phyloP scores from a whole-genome alignment of 305 asterid genomes.

The Fraxinus sp. region DNA sequence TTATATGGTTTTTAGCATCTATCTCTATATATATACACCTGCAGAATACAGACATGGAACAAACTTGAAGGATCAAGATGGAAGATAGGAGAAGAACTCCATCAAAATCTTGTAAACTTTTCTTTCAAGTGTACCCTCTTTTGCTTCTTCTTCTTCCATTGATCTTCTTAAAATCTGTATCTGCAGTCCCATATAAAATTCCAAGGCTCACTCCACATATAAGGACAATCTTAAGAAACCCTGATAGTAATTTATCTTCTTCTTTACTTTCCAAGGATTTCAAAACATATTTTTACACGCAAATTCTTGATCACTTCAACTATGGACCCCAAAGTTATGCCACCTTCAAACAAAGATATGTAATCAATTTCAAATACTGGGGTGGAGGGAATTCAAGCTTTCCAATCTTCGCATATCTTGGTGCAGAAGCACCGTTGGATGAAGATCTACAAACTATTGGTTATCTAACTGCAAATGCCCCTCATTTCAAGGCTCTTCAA shows the following conservation, averaged over 20 bases:
- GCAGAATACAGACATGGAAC: background rate
- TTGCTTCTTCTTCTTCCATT: background rate
- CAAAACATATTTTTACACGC: slow-evolving; percentile 41
- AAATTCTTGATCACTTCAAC: slow-evolving; percentile 74
- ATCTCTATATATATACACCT: background rate
- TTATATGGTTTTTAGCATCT: background rate
- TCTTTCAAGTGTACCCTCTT: background rate
- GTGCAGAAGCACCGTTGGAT: slow-evolving; percentile 56
- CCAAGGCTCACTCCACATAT: slow-evolving; percentile 29
- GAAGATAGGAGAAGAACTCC: background rate
- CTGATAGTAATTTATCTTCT: background rate
- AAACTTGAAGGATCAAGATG: background rate
- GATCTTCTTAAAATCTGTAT: slow-evolving; percentile 16
- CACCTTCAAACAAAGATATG: slow-evolving; percentile 56
- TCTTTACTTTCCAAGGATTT: slow-evolving; percentile 14
- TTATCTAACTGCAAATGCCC: slow-evolving; percentile 55
- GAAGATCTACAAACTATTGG: slow-evolving; percentile 33
- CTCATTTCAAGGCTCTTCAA: slow-evolving; percentile 57
- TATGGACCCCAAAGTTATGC: slow-evolving; percentile 53
- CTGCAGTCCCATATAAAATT: slow-evolving; percentile 10
- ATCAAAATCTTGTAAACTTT: background rate
- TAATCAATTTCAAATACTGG: slow-evolving; percentile 49
- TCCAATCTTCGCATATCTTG: slow-evolving; percentile 66
- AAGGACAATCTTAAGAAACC: slow-evolving; percentile 7
- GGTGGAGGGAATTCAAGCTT: slow-evolving; percentile 48